Evolutionary conservation across 768 basidiomycete species (phyloP).

Genomic region (Xerocomellus dryophilus): DNA sequence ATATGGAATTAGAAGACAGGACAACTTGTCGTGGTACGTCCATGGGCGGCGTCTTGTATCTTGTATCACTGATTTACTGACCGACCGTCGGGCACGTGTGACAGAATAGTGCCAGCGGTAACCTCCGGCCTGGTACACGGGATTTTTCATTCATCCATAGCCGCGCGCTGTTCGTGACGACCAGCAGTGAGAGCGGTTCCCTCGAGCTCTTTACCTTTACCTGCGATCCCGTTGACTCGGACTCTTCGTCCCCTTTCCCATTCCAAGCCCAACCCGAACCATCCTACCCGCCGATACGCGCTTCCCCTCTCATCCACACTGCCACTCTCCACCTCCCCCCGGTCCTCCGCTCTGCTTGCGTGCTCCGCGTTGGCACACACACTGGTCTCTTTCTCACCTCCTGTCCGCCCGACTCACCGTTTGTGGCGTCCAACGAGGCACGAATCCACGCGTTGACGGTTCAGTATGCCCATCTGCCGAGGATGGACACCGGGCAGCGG

Average conservation of each 20-base stretch:
- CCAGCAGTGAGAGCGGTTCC: slow-evolving; percentile 30
- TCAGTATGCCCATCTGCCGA: slow-evolving; percentile 17
- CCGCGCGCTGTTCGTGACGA: slow-evolving; percentile 44
- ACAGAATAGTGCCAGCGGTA: slow-evolving; percentile 28
- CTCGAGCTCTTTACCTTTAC: slow-evolving; percentile 45
- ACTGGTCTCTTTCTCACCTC: slow-evolving; percentile 34
- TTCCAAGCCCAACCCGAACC: background rate
- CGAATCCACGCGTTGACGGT: slow-evolving; percentile 24
- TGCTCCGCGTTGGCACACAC: slow-evolving; percentile 29
- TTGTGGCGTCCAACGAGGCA: slow-evolving; percentile 27
- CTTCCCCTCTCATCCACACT: slow-evolving; percentile 15
- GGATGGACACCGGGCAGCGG: background rate
- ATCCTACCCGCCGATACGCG: no score
- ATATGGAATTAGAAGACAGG: slow-evolving; percentile 55
- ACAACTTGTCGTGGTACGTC: slow-evolving; percentile 41
- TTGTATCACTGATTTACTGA: background rate
- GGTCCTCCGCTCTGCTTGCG: slow-evolving; percentile 1
- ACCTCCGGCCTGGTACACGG: slow-evolving; percentile 30
- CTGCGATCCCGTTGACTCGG: slow-evolving; percentile 1
- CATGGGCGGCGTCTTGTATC: background rate
- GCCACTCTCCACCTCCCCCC: slow-evolving; percentile 18
- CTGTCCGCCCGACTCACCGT: slow-evolving; percentile 22
- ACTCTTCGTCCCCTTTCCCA: background rate
- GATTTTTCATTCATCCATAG: slow-evolving; percentile 49
- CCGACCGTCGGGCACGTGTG: background rate